Evolutionary conservation across 352 stramenopile species (phyloP).

Genomic region (Phytophthora pisi): DNA sequence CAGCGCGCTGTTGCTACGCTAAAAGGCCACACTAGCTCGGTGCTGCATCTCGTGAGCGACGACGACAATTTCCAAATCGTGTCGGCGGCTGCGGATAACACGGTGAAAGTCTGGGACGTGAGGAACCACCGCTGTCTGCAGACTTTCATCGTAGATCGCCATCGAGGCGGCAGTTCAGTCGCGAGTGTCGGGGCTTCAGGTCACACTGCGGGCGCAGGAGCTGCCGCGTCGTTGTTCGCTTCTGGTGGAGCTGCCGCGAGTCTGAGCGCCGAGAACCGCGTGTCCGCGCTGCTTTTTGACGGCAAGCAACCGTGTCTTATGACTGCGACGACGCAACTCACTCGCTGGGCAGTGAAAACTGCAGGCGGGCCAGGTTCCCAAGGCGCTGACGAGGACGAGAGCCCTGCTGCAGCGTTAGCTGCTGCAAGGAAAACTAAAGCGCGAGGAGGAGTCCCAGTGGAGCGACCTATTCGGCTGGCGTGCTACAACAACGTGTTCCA

Average conservation of each 20-base stretch:
- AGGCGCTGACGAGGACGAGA: conserved; percentile 51
- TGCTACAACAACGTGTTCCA: conserved; percentile 87
- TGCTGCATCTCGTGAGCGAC: conserved; percentile 78
- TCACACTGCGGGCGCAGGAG: conserved; percentile 3
- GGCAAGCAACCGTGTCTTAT: conserved; percentile 68
- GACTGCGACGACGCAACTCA: conserved; percentile 72
- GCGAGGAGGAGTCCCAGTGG: conserved; percentile 8
- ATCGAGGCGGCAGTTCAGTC: conserved; percentile 17
- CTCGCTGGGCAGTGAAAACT: conserved; percentile 70
- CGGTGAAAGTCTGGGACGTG: conserved; percentile 86
- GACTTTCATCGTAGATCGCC: conserved; percentile 69
- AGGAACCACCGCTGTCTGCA: conserved; percentile 81
- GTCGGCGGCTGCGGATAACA: conserved; percentile 83
- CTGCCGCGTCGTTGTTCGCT: conserved; percentile 31
- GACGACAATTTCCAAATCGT: conserved; percentile 89
- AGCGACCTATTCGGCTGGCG: conserved; percentile 53
- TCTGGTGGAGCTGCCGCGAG: conserved; percentile 39
- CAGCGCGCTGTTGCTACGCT: conserved; percentile 76
- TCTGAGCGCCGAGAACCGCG: conserved; percentile 59
- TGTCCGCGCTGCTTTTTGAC: conserved; percentile 73
- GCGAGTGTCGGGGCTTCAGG: conserved; percentile 7
- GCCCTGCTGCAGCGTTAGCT: conserved; percentile 5
- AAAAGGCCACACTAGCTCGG: conserved; percentile 73
- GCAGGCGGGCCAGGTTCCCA: conserved; percentile 44
- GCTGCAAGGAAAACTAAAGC: conserved; percentile 15